These are phyloP conservation scores for Phyllosticta capitalensis DNA, from an alignment of 2,329 filamentous ascomycete genomes.

Conservation along the genomic window DNA sequence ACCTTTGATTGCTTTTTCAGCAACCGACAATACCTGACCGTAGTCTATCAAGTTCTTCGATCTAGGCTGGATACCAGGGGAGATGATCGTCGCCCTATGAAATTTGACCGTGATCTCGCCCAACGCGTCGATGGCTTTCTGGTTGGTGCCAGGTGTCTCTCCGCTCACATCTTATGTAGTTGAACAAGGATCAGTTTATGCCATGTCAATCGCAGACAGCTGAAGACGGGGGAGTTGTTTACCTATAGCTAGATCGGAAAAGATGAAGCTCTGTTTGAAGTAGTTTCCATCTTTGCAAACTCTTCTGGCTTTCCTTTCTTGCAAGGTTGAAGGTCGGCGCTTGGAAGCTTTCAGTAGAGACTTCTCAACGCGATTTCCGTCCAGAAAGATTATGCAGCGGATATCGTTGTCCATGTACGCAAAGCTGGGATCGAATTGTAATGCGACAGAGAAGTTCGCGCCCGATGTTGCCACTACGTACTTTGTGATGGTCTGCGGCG, in stretches of 20 bases:
- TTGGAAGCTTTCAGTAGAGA: background rate
- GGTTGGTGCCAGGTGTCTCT: background rate
- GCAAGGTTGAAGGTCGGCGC: no score
- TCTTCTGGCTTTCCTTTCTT: no score
- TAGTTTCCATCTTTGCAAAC: background rate
- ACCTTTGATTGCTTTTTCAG: slow-evolving; percentile 18
- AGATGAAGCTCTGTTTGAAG: background rate
- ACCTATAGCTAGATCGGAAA: background rate
- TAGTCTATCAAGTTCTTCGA: no score
- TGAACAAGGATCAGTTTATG: background rate
- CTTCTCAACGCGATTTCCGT: slow-evolving; percentile 11
- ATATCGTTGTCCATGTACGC: slow-evolving; percentile 13
- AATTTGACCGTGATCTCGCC: slow-evolving; percentile 15
- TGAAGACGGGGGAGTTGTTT: no score
- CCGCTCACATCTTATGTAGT: background rate
- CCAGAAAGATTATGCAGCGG: slow-evolving; percentile 11
- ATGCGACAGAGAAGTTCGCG: slow-evolving; percentile 17
- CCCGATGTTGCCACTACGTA: slow-evolving; percentile 24
- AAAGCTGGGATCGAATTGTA: slow-evolving; percentile 8
- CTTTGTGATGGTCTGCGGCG: slow-evolving; percentile 14
- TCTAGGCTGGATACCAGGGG: no score
- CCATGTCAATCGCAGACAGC: background rate
- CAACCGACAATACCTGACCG: no score
- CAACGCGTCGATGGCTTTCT: slow-evolving; percentile 1
- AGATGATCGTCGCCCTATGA: slow-evolving; percentile 13